Conservation (phyloP, 2,329 filamentous ascomycete genomes). For the Aspergillus neoniger region DNA sequence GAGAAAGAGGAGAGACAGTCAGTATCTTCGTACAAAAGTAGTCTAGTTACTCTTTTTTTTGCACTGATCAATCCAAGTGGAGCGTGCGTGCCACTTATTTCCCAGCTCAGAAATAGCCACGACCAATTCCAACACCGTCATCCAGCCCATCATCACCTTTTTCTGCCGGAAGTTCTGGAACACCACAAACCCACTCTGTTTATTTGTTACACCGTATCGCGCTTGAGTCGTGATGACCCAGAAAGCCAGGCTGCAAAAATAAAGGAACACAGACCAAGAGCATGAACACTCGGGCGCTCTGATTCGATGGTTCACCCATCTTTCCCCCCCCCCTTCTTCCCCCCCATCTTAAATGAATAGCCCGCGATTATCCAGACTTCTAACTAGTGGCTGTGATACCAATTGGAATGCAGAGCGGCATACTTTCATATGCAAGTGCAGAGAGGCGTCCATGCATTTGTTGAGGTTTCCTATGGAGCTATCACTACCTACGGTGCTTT, state of each 20-base stretch:
- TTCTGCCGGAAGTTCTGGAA: constrained; percentile 18
- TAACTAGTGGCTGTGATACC: neutral
- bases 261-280: constrained; percentile 1
- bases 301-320: neutral
- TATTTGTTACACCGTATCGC: constrained; percentile 16
- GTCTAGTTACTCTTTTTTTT: neutral
- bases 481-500: neutral
- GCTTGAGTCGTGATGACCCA: constrained; percentile 11
- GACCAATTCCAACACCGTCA: too few relatives aligned
- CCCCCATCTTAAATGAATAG: neutral
- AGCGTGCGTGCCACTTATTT: neutral
- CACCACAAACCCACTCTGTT: constrained; percentile 8
- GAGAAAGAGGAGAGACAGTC: neutral
- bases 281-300: neutral
- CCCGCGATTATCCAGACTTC: constrained; percentile 1
- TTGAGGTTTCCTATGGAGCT: constrained; percentile 2
- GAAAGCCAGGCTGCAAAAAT: constrained; percentile 7
- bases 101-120: constrained; percentile 7
- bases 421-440: constrained; percentile 1
- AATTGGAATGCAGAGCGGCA: neutral
- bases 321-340: neutral
- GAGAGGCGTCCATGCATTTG: neutral
- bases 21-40: neutral
- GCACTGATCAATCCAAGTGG: neutral
- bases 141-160: constrained; percentile 1